Base-by-base conservation (phyloP, 2,329 filamentous ascomycete species). In the Colletotrichum godetiae region DNA sequence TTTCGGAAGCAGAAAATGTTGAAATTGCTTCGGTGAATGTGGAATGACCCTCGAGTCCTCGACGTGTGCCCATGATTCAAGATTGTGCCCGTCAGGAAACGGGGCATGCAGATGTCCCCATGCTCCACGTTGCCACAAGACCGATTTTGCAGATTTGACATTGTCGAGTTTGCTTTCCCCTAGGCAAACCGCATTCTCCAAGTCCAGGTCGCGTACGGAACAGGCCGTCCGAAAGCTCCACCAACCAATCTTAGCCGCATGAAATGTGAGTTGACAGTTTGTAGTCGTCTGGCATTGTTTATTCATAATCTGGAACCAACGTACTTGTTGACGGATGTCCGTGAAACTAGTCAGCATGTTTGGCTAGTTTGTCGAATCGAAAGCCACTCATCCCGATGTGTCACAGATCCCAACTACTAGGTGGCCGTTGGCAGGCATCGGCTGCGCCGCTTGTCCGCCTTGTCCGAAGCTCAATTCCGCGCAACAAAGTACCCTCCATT, bases 241-340 rank as follows among this genome's bases (percentile, higher is more conserved):
- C 70, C 35, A 33, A 67, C 52, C 66, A 58, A 72, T 49, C 8
- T 56, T 13, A 68, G 57, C 27, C 52, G 58, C 65, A 68, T 68
- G 65, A 24, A 27, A 62, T 22, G 42, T 62, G 56, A 63, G 29
- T 37, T 57, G 22, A 22, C 57, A 57, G 10, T 31, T 59, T n/a
- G 42, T 49, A n/a, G 42, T 31, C 24, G 37, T 13, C 59, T 46
- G 6, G 22, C 46, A 49, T 42, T 33, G 11, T n/a, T 19, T 59
- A 3, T 10, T 12, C 46, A 55, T 60, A 56, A 49, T 33, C 62
- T 56, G 68, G 60, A 19, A 42, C 37, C 19, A 31, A 27, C 56
- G 55, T 46, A 15, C 56, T 15, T 46, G 27, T 49, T 65, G 29
- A 53, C 37, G 13, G 46, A 56, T 57, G 49, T 13, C 46, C 11